Evolutionary conservation across 176 grass and related monocot species (phyloP).

Genomic region (Themeda triandra): DNA sequence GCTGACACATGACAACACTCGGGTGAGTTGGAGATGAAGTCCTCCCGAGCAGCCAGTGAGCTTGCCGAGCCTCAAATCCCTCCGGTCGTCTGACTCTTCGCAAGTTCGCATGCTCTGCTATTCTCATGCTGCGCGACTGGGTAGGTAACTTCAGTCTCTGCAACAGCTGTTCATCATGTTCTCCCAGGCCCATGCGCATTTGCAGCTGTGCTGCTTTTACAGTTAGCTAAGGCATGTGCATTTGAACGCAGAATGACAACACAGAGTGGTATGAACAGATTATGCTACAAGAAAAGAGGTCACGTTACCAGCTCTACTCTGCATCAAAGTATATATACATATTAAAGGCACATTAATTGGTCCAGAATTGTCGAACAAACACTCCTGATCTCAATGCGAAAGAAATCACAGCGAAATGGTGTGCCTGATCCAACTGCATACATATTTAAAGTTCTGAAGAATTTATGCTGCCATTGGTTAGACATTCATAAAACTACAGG

Average conservation of each 20-base stretch:
- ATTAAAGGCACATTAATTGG: background rate
- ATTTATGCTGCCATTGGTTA: background rate
- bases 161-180: too few relatives aligned
- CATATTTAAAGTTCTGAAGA: background rate
- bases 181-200: too few relatives aligned
- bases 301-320: background rate
- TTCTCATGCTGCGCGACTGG: too few relatives aligned
- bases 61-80: background rate
- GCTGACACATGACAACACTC: background rate
- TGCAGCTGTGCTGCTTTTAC: too few relatives aligned
- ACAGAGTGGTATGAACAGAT: background rate
- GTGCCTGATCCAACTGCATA: background rate
- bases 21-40: background rate
- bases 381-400: background rate
- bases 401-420: background rate
- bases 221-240: too few relatives aligned
- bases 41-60: background rate
- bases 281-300: background rate
- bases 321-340: background rate
- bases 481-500: background rate
- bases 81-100: too few relatives aligned
- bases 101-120: background rate
- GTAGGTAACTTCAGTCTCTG: too few relatives aligned
- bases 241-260: background rate
- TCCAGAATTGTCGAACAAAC: background rate